Evolutionary conservation across 148 eudicot species (phyloP), one percentile per base, ranked within the genome.

Genomic region (Camellia japonica): DNA sequence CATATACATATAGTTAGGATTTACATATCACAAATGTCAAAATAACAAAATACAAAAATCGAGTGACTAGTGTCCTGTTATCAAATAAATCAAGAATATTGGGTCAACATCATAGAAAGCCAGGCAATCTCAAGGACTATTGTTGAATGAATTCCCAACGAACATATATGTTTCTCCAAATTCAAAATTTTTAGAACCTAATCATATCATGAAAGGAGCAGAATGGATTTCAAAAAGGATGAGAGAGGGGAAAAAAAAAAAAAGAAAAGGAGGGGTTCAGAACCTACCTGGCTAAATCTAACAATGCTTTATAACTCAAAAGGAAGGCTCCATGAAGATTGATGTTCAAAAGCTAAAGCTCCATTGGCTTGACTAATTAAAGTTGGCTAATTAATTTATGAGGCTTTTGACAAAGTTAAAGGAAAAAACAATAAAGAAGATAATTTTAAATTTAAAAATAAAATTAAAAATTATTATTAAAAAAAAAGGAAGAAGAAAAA

Each of bases 291-390:
- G 60, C 60, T 56, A 14, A 56, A 56, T 14, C 60, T 56, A 49
- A 49, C 52, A 49, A 5, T 49, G 5, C 52, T 49, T 49, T 49
- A 49, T 4, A 3, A 56, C 60, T 56, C 60, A 44, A 46, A 14
- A 74, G 55, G 60, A 69, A 6, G 4, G n/a, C 19, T 16, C 19
- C 42, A 60, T 15, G 78, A 41, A 42, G 42, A 60, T 38, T 75
- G 54, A 42, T 61, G 60, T 60, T 44, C 38, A 41, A 61, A 75
- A 75, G 67, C 68, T 59, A 75, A 75, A 61, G 68, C 68, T 68
- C 55, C 38, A 68, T 30, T 75, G 78, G 43, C 68, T 60, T 16
- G 63, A 14, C 63, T 61, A 5, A 75, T 18, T 59, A 60, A 75
- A 75, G 68, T 43, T 59, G 8, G 20, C 68, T 15, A 12, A 51